Evolutionary conservation across 2,329 filamentous ascomycete genomes (phyloP), one percentile per base, ranked within the genome.

Genomic region (Neopestalotiopsis clavispora): DNA sequence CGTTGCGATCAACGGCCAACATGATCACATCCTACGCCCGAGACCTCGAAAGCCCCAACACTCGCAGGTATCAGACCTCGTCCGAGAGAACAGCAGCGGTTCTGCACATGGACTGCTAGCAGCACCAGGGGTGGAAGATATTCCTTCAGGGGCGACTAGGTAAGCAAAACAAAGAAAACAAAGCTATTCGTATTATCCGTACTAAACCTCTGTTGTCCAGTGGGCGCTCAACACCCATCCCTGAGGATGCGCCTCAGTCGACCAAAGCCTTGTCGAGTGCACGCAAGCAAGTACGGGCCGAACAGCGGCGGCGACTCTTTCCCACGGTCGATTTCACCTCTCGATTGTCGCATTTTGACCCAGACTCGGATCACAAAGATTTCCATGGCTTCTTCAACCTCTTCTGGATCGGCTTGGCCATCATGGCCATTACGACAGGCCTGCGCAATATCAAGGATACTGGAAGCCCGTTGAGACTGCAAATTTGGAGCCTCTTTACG

Each of bases 301-400:
- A 94, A 79, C 92, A 94, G 75, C 91, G 92, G 72, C 91, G 91
- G 68, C 92, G 95, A 74, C 86, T 98, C 73, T 99, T 98, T 79
- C 95, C 97, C 28, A 96, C 93, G 28, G 94, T 97, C 78, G 93
- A 97, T 76, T 99, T 95, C 82, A 89, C 93, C 56, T 91, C 92
- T 70, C 92, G 96, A 68, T 91, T 98, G 28, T 98, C 95, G 20
- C 95, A 99, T 82, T 97, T 99, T 78, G 96, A 99, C 78, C 94
- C 95, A 0, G 87, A 89, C 64, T 97, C 93, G 80, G 94, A 97
- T 76, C 95, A 98, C 79, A 91, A 91, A 76, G 94, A 99, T 81
- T 99, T 99, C 79, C 90, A 94, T 75, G 96, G 96, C 78, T 99
- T 99, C 87, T 99, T 98, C 83, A 94, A 96, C 67, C 88, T 99